Evolutionary conservation across 2,329 filamentous ascomycete genomes (phyloP).

Genomic region (Davidsoniella neocaledoniae): DNA sequence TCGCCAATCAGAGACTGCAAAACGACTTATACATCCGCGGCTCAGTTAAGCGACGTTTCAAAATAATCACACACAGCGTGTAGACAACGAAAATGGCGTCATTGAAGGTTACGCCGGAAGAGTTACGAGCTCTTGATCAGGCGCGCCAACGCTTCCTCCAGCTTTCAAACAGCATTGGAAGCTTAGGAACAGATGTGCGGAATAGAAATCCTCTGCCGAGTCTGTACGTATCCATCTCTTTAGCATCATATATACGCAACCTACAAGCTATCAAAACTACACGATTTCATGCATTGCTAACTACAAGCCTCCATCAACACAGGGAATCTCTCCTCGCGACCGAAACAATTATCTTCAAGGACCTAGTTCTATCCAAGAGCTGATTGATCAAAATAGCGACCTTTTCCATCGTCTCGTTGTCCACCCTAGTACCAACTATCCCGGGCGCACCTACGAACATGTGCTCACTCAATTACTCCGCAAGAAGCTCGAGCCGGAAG

Average conservation of each 20-base stretch:
- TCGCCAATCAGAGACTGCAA: too few species aligned
- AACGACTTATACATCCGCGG: background rate
- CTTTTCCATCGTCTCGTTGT: slow-evolving; percentile 55
- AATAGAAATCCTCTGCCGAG: slow-evolving; percentile 49
- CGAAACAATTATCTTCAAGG: slow-evolving; percentile 52
- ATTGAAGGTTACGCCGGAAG: slow-evolving; percentile 37
- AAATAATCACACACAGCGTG: background rate
- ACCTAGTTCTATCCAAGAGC: slow-evolving; percentile 46
- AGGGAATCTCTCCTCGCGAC: slow-evolving; percentile 60
- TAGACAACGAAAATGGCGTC: slow-evolving; percentile 20
- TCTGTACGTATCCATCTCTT: slow-evolving; percentile 31
- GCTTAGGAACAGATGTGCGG: slow-evolving; percentile 43
- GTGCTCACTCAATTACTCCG: slow-evolving; percentile 55
- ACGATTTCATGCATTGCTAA: too few species aligned
- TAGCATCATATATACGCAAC: too few species aligned
- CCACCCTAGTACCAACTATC: slow-evolving; percentile 62
- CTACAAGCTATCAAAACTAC: too few species aligned
- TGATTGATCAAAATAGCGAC: slow-evolving; percentile 46
- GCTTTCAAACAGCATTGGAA: slow-evolving; percentile 50
- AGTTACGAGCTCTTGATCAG: slow-evolving; percentile 53
- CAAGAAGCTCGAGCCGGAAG: slow-evolving; percentile 66
- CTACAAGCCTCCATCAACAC: background rate
- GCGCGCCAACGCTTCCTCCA: slow-evolving; percentile 51
- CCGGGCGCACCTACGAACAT: slow-evolving; percentile 47
- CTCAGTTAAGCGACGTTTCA: background rate